A percentile compares a stretch with the other conserved stretches of the same genome.
These are phyloP conservation scores for Actinidia polygama DNA, from an alignment of 179 eudicot genomes.

Conservation along the genomic window DNA sequence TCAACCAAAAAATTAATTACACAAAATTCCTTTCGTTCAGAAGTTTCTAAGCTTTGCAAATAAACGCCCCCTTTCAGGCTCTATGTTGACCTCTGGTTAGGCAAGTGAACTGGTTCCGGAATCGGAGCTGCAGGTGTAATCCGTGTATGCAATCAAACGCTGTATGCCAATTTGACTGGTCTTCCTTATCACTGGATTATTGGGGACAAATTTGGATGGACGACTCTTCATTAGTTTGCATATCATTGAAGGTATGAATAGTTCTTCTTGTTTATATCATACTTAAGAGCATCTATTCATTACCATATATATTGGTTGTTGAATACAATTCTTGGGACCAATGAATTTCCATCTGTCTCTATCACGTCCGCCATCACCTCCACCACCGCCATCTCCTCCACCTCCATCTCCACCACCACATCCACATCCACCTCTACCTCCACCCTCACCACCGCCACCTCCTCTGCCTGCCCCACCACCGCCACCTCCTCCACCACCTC, in stretches of 20 bases:
- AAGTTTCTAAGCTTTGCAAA: constrained; percentile 22
- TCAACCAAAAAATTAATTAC: constrained; percentile 36
- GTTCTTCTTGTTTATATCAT: not conserved
- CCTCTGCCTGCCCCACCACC: constrained; percentile 5
- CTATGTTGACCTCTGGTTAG: too few species aligned
- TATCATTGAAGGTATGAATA: constrained; percentile 74
- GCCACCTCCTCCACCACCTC: not conserved
- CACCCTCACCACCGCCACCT: constrained; percentile 19
- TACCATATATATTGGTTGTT: not conserved
- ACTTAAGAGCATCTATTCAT: not conserved
- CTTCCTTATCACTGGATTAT: too few species aligned
- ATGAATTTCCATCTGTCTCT: not conserved
- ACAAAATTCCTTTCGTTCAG: constrained; percentile 33
- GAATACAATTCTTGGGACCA: not conserved
- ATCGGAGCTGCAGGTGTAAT: too few species aligned
- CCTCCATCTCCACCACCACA: not conserved
- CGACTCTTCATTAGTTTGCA: constrained; percentile 17
- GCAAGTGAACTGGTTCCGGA: too few species aligned
- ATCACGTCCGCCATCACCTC: not conserved
- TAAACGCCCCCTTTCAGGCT: constrained; percentile 5
- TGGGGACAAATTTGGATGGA: too few species aligned
- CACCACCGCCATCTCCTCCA: not conserved
- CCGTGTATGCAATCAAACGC: too few species aligned
- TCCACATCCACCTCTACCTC: constrained; percentile 18
- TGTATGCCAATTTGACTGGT: too few species aligned